phyloP scores from a whole-genome alignment of 2,329 filamentous ascomycete species.

The Annulohypoxylon truncatum region DNA sequence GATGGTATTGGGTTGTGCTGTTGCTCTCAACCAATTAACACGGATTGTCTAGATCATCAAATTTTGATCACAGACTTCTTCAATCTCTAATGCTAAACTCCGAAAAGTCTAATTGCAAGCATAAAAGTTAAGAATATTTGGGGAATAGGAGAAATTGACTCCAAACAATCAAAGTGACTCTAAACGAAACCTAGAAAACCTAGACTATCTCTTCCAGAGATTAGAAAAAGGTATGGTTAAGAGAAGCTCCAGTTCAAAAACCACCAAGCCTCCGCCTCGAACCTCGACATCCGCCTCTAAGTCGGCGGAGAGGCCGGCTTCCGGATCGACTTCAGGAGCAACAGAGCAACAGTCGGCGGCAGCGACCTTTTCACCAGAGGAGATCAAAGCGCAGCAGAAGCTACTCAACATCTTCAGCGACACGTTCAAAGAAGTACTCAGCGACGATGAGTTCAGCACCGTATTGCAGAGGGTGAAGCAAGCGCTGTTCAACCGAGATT shows the following conservation, averaged over 20 bases:
- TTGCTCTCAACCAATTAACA: not conserved
- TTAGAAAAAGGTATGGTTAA: conserved; percentile 22
- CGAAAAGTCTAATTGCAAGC: not conserved
- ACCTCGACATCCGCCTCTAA: not conserved
- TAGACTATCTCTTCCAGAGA: not conserved
- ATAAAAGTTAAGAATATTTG: not conserved
- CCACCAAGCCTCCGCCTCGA: conserved; percentile 18
- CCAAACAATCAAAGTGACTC: not conserved
- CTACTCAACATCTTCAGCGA: conserved; percentile 44
- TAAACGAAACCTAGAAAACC: not conserved
- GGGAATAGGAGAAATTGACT: not conserved
- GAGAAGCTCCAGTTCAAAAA: conserved; percentile 22
- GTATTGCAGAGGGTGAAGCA: conserved; percentile 85
- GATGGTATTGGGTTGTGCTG: not conserved
- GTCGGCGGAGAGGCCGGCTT: not conserved
- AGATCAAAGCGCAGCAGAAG: conserved; percentile 37
- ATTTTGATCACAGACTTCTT: not conserved
- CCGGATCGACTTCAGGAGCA: conserved; percentile 1
- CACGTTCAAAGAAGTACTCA: conserved; percentile 67
- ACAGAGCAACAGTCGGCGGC: not conserved
- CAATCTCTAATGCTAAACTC: not conserved
- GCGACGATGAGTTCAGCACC: conserved; percentile 59
- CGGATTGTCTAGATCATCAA: not conserved
- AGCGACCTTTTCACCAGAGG: conserved; percentile 9
- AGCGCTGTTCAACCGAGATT: conserved; percentile 88